A percentile compares a stretch with the other conserved stretches of the same genome.
These are phyloP conservation scores for Ochetophila trinervis DNA, from an alignment of 306 rosid species.

Conservation along the genomic window DNA sequence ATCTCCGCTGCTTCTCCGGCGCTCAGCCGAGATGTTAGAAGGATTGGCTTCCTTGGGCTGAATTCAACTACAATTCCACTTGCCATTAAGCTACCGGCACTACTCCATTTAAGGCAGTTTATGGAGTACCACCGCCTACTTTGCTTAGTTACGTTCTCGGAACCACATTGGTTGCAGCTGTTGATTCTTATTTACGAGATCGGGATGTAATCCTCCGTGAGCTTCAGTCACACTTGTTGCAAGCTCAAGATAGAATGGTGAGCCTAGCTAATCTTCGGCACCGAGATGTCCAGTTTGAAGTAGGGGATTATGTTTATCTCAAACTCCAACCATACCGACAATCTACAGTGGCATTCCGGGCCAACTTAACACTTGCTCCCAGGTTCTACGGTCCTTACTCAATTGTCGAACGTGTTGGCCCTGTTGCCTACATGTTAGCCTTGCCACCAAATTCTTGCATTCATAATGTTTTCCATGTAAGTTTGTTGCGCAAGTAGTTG, in stretches of 20 bases:
- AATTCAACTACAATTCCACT: not conserved
- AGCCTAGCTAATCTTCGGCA: not conserved
- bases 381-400: not conserved
- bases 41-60: not conserved
- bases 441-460: too few relatives aligned
- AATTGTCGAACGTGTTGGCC: not conserved
- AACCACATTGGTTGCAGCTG: not conserved
- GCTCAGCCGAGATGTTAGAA: not conserved
- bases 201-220: not conserved
- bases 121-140: not conserved
- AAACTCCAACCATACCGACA: not conserved
- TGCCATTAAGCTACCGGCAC: not conserved
- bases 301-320: not conserved
- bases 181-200: not conserved
- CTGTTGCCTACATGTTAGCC: not conserved
- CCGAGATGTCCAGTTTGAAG: not conserved
- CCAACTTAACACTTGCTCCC: not conserved
- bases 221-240: not conserved
- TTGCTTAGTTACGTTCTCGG: not conserved
- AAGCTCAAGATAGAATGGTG: not conserved
- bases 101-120: not conserved
- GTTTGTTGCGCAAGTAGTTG: too few relatives aligned
- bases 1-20: not conserved
- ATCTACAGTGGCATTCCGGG: not conserved
- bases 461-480: too few relatives aligned